Conservation (phyloP, 768 basidiomycete genomes). For the Boletus eberwhitei region DNA sequence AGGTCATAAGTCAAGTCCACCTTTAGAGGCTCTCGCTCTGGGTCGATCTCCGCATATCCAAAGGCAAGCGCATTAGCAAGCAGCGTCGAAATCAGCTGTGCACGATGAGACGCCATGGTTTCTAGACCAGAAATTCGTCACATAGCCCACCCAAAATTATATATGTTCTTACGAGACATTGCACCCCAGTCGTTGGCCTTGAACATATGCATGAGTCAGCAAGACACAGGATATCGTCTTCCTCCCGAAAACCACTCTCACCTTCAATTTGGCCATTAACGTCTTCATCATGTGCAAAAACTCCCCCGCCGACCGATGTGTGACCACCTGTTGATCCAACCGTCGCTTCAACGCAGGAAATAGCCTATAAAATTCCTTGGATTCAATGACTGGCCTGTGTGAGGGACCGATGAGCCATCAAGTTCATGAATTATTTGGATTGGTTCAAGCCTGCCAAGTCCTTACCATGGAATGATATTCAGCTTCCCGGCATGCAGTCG, state of each 20-base stretch:
- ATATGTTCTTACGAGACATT: slow-evolving; percentile 47
- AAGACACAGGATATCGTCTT: neutral
- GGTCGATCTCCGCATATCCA: slow-evolving; percentile 45
- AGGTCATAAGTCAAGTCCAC: slow-evolving; percentile 23
- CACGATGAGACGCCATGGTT: slow-evolving; percentile 47
- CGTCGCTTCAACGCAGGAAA: slow-evolving; percentile 46
- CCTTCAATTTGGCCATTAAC: slow-evolving; percentile 67
- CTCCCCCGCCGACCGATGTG: slow-evolving; percentile 49
- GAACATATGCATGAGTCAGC: neutral
- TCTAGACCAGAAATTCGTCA: slow-evolving; percentile 28
- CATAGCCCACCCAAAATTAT: neutral
- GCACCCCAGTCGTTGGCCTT: slow-evolving; percentile 66
- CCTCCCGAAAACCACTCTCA: slow-evolving; percentile 11
- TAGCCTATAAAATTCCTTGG: slow-evolving; percentile 55
- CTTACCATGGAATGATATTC: slow-evolving; percentile 56
- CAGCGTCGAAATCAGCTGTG: slow-evolving; percentile 38
- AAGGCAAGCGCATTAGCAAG: slow-evolving; percentile 47
- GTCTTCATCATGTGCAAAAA: slow-evolving; percentile 59
- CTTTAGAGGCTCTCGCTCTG: slow-evolving; percentile 49
- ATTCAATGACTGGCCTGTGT: slow-evolving; percentile 54
- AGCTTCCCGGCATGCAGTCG: slow-evolving; percentile 54
- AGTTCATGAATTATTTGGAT: no score
- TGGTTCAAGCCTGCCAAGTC: neutral
- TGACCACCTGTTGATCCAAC: slow-evolving; percentile 46
- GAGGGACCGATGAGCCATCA: neutral